phyloP scores from a whole-genome alignment of 108 stramenopile genomes.

The Aurantiochytrium sp. region DNA sequence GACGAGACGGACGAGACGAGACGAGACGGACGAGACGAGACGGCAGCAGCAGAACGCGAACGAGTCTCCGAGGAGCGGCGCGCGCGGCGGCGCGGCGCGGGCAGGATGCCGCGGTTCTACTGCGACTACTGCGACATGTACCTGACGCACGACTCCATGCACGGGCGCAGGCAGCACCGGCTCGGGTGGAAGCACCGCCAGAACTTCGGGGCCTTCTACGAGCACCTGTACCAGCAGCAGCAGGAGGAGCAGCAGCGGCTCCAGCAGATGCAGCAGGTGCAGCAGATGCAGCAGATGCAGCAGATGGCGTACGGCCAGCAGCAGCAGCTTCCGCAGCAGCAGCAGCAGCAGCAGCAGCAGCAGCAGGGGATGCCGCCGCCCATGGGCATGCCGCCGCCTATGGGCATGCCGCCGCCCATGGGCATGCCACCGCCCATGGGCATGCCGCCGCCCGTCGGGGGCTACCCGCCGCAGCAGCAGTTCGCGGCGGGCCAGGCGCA shows the following conservation, averaged over 20 bases:
- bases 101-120: constrained; percentile 4
- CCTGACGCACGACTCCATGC: neutral
- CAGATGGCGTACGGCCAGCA: neutral
- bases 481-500: too few species aligned
- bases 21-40: too few species aligned
- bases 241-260: neutral
- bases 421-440: too few species aligned
- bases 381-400: too few species aligned
- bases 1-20: too few species aligned
- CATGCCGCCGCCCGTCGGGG: too few species aligned
- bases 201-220: neutral
- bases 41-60: too few species aligned
- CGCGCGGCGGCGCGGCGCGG: too few species aligned
- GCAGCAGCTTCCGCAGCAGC: neutral
- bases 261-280: neutral
- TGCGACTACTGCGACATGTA: constrained; percentile 28
- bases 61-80: too few species aligned
- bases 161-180: neutral
- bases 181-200: constrained; percentile 21
- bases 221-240: neutral
- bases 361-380: neutral
- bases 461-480: too few species aligned
- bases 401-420: too few species aligned
- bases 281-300: neutral
- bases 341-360: constrained; percentile 23